phyloP scores from a whole-genome alignment of 257 asterid genomes.

The Coffea canephora region DNA sequence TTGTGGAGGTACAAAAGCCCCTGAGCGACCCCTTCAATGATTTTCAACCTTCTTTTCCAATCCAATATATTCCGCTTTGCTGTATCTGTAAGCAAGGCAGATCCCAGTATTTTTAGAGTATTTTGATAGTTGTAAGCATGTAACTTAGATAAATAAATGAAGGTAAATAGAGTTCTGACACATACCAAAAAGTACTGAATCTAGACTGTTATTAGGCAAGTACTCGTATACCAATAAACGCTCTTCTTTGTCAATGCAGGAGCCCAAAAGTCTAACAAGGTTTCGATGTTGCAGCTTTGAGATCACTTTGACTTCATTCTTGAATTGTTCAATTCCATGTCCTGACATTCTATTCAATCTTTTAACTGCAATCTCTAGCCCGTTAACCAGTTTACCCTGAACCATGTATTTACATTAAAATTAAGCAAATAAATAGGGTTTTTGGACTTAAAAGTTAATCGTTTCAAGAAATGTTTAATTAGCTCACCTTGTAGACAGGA shows the following conservation, averaged over 20 bases:
- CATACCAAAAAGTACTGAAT: no score
- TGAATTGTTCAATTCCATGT: neutral
- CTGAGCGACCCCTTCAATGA: conserved; percentile 1
- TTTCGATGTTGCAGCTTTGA: neutral
- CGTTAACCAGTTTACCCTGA: neutral
- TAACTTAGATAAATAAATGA: no score
- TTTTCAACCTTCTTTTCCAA: neutral
- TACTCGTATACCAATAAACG: neutral
- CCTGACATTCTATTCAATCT: neutral
- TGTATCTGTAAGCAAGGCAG: no score
- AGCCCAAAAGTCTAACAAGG: neutral
- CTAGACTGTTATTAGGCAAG: no score
- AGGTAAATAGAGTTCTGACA: no score
- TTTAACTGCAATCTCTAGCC: neutral
- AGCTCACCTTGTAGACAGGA: neutral
- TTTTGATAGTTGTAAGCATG: no score
- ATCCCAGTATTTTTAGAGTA: no score
- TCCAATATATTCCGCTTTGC: neutral
- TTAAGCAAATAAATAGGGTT: neutral
- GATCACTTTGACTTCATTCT: neutral
- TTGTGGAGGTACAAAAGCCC: neutral
- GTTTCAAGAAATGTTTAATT: neutral
- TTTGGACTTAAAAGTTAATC: neutral
- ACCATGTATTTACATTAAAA: no score
- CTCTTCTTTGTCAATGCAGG: neutral